phyloP scores from a whole-genome alignment of 148 eudicot genomes.

The Dianthus caryophyllus region DNA sequence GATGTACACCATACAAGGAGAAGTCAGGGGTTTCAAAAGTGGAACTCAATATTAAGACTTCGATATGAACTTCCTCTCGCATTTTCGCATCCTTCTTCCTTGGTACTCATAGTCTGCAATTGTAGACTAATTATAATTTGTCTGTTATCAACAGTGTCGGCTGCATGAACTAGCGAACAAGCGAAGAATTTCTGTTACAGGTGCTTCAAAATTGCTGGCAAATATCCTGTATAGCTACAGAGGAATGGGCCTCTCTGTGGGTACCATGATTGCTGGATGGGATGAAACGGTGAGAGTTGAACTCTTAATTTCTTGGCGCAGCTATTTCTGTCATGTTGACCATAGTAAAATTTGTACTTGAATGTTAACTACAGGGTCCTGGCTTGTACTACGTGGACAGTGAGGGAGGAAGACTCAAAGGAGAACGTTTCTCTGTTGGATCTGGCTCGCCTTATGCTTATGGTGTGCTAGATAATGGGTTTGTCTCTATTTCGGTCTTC shows the following conservation, averaged over 20 bases:
- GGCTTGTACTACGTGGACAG: slow-evolving; percentile 96
- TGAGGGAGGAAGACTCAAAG: slow-evolving; percentile 98
- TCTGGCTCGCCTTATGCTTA: slow-evolving; percentile 99
- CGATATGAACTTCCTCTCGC: background rate
- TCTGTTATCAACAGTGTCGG: slow-evolving; percentile 52
- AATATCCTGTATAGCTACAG: slow-evolving; percentile 85
- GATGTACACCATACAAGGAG: too few relatives aligned
- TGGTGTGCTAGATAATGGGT: slow-evolving; percentile 97
- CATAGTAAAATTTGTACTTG: background rate
- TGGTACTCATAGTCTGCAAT: background rate
- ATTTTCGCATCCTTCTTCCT: background rate
- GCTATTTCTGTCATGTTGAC: background rate
- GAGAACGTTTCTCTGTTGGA: slow-evolving; percentile 89
- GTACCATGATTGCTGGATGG: slow-evolving; percentile 99
- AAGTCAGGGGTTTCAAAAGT: too few relatives aligned
- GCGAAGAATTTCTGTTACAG: slow-evolving; percentile 92
- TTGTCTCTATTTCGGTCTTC: slow-evolving; percentile 14
- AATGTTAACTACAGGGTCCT: slow-evolving; percentile 64
- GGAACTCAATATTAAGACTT: too few relatives aligned
- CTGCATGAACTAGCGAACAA: slow-evolving; percentile 95
- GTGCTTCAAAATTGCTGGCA: slow-evolving; percentile 93
- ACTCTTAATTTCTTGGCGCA: background rate
- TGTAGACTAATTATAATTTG: slow-evolving; percentile 2
- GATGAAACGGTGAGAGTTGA: slow-evolving; percentile 69
- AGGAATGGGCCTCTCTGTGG: slow-evolving; percentile 98